Evolutionary conservation across 1,284 basidiomycete species (phyloP), one percentile per base, ranked within the genome.

Genomic region (Spongiforma sp.): DNA sequence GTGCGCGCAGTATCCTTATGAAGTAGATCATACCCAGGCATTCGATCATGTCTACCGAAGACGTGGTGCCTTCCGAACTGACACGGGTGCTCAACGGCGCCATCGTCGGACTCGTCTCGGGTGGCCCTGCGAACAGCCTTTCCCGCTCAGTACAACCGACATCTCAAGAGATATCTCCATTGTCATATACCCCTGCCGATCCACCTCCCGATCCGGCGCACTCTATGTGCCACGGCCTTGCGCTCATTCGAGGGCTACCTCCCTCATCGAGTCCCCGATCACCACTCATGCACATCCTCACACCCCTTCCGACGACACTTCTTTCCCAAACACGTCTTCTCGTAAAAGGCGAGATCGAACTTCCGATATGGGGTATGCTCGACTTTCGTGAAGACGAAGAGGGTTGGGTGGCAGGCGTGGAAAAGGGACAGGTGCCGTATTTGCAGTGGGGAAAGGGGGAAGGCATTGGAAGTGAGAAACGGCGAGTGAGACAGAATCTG

Each of bases 361-460:
- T 98, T 0, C 96, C 96, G 0, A 80, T 95, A 0, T 93, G 90
- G 86, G 95, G 91, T 0, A 89, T 95, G 88, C 79, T 98, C 57
- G 94, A 98, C 77, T 91, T 88, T 77, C 79, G 83, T 63, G 74
- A 71, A 33, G 69, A 69, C 33, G 81, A 79, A 39, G 79, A 78
- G 24, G 82, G 73, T 60, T 78, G 80, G 4, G 80, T 89, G 4
- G 85, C 84, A 0, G 89, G 88, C 1, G 80, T 85, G 32, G 85
- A 87, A 61, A 84, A 80, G 69, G 83, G 79, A 5, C 83, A 84
- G 37, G 89, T 94, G 50, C 95, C 96, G 24, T 98, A 89, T 79
- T 79, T 98, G 70, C 89, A 91, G 67, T 93, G 91, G 89, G 89
- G 89, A 0, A 86, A 85, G 69, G 83, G 84, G 4, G 86, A 86